Evolutionary conservation across 1,284 basidiomycete genomes (phyloP).

Genomic region (Boletus sp.): DNA sequence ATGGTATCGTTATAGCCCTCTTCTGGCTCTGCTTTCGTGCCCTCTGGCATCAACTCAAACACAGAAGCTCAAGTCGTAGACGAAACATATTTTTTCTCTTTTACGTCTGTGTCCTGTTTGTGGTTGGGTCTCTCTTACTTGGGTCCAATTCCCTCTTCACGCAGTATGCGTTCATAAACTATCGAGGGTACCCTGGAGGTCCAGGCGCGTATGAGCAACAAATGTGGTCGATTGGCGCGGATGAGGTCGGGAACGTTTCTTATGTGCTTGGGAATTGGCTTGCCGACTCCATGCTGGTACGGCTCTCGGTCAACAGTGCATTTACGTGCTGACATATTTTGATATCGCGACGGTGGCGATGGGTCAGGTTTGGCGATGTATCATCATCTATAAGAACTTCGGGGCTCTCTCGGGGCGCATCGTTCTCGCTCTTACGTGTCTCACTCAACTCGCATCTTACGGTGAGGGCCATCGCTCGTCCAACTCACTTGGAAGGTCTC

Average conservation of each 20-base stretch:
- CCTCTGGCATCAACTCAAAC: slow-evolving; percentile 27
- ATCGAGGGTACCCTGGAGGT: slow-evolving; percentile 40
- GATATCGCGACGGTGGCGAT: background rate
- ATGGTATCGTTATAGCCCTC: slow-evolving; percentile 34
- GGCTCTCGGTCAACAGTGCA: background rate
- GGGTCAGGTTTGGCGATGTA: slow-evolving; percentile 39
- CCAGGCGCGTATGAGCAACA: slow-evolving; percentile 27
- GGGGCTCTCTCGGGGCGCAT: slow-evolving; percentile 13
- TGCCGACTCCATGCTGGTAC: slow-evolving; percentile 37
- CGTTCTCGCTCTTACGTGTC: slow-evolving; percentile 23
- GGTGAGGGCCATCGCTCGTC: slow-evolving; percentile 14
- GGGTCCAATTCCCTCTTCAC: slow-evolving; percentile 35
- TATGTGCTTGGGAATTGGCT: slow-evolving; percentile 38
- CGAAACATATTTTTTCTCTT: slow-evolving; percentile 29
- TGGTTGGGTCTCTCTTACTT: slow-evolving; percentile 36
- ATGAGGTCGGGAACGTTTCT: slow-evolving; percentile 31
- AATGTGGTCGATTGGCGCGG: slow-evolving; percentile 29
- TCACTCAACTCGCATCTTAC: slow-evolving; percentile 35
- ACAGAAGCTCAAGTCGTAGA: slow-evolving; percentile 11
- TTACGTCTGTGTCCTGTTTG: slow-evolving; percentile 35
- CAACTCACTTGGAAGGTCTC: background rate
- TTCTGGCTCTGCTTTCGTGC: slow-evolving; percentile 30
- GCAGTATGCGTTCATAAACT: slow-evolving; percentile 39
- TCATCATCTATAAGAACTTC: slow-evolving; percentile 34
- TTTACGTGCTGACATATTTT: background rate